A percentile compares a stretch with the other conserved stretches of the same genome.
Evolutionary conservation across 495 filamentous ascomycete genomes (phyloP).

Genomic region (Penicillium herquei): DNA sequence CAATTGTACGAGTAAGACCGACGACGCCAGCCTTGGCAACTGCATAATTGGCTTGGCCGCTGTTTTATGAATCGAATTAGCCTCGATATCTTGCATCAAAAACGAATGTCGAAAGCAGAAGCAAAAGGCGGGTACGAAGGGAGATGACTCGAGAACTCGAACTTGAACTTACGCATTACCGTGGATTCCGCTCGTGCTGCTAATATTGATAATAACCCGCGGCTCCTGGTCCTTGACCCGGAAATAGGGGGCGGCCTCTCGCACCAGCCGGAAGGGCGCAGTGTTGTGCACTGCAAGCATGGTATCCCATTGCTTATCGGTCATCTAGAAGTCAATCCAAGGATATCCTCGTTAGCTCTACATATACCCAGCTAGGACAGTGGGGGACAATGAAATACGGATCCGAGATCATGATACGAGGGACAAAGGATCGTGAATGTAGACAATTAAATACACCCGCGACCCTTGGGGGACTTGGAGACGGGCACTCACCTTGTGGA

Average conservation of each 20-base stretch:
- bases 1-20: constrained; percentile 80
- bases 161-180: constrained; percentile 63
- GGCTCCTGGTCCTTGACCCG: constrained; percentile 78
- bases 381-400: neutral
- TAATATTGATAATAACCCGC: constrained; percentile 78
- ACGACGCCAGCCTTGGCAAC: constrained; percentile 78
- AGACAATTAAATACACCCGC: neutral
- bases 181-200: constrained; percentile 72
- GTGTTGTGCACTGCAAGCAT: constrained; percentile 79
- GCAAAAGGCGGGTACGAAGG: too few species aligned
- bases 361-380: constrained; percentile 1
- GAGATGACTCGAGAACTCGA: too few species aligned
- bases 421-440: neutral
- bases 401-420: neutral
- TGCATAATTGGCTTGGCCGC: constrained; percentile 81
- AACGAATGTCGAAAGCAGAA: too few species aligned
- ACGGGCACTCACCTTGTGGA: constrained; percentile 64
- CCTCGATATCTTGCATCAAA: neutral
- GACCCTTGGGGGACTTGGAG: neutral
- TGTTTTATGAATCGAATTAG: constrained; percentile 8
- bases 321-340: constrained; percentile 53
- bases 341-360: neutral
- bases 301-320: constrained; percentile 87
- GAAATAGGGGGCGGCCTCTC: constrained; percentile 80
- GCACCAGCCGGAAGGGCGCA: constrained; percentile 77